Evolutionary conservation across 2,329 filamentous ascomycete genomes (phyloP).

Genomic region (Madurella mycetomatis): DNA sequence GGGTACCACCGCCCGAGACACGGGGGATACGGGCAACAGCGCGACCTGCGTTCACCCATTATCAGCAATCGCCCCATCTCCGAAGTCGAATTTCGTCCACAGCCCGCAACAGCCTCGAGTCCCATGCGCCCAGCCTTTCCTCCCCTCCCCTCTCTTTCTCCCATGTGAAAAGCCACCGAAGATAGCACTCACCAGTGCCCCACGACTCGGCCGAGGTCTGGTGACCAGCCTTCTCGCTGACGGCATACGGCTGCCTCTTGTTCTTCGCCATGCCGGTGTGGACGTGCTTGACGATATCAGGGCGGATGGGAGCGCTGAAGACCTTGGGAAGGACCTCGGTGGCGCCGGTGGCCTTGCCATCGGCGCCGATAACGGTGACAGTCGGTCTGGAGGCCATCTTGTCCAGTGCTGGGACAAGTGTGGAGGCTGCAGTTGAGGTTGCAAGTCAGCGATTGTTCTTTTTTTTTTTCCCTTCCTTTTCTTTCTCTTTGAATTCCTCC

Average conservation of each 20-base stretch:
- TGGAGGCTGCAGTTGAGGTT: conserved; percentile 16
- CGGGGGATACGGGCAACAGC: conserved; percentile 99
- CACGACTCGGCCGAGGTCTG: conserved; percentile 99
- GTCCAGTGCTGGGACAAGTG: conserved; percentile 30
- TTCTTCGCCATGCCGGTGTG: conserved; percentile 99
- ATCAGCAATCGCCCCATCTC: conserved; percentile 13
- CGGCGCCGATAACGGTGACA: conserved; percentile 93
- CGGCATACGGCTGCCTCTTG: conserved; percentile 98
- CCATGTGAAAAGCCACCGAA: neutral
- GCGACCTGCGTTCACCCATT: conserved; percentile 62
- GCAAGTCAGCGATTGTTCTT: conserved; percentile 15
- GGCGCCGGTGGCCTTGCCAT: conserved; percentile 86
- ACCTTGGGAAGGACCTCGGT: conserved; percentile 92
- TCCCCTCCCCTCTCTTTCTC: neutral
- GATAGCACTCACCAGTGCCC: conserved; percentile 36
- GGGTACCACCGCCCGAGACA: conserved; percentile 99
- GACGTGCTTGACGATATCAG: conserved; percentile 98
- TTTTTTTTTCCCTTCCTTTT: too few species aligned
- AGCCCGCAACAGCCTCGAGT: neutral
- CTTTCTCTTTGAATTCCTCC: neutral
- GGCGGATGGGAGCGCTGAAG: conserved; percentile 95
- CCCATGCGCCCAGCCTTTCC: neutral
- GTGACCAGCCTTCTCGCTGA: conserved; percentile 99
- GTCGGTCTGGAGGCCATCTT: conserved; percentile 95
- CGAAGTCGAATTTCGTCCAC: neutral